Base-by-base conservation (phyloP, 176 grass and related monocot genomes). In the Oryza australiensis region DNA sequence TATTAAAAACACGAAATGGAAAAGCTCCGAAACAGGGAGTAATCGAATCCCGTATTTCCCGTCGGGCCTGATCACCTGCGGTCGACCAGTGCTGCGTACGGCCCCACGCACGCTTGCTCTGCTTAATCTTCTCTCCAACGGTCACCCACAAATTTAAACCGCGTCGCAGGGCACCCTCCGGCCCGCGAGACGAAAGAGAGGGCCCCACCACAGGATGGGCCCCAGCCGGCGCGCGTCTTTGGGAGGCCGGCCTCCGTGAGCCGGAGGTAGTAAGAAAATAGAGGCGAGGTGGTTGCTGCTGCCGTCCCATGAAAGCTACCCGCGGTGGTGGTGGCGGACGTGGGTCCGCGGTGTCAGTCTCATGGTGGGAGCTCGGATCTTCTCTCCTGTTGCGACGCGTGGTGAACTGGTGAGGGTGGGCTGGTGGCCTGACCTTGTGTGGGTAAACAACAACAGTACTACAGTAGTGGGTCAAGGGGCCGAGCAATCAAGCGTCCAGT, bases 291-390 rank as follows among this genome's bases (percentile, higher is more conserved):
- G 18, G 71, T 67, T 37, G 35, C 35, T 29, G 29, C 1, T 69
- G 86, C 74, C 77, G 87, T 55, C 77, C 72, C 26, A 66, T 82
- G 72, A 85, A 77, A 66, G 72, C 87, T 37, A 85, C 66, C 1
- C 43, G 42, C 20, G 35, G 35, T 8, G 35, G 7, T 37, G 62
- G 24, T 4, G 76, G 42, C 46, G 1, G 5, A 22, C 1, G 27
- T 71, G 42, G 76, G 43, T 2, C 84, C 76, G 5, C 1, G 10
- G 26, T 27, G 75, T 84, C 80, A 88, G 80, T 18, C 15, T 18
- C 57, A 46, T 29, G n/a, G 62, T 18, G 35, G 28, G 14, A 16
- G 12, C 9, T 49, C 22, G 35, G 72, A 24, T 60, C 12, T 24
- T 45, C 26, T 28, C 79, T 46, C 15, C 9, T 64, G 60, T 48